Percentiles rank a stretch among this genome's conserved stretches.
Evolutionary conservation across 2,329 filamentous ascomycete species (phyloP).

Genomic region (Trichophyton simii): DNA sequence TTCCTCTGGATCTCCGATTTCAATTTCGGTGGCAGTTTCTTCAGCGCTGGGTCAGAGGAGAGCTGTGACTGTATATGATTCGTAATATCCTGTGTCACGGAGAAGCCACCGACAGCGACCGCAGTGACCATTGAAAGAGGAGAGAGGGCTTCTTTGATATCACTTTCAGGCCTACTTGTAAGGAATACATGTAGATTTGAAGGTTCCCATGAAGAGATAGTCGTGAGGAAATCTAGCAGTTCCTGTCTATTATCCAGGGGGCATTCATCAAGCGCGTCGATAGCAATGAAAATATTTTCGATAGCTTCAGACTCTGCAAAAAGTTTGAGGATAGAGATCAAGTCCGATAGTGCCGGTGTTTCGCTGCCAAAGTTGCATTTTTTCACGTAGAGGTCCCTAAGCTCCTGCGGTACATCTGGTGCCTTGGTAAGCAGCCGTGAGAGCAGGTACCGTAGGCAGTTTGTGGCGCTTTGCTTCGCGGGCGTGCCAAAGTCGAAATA

Average conservation of each 20-base stretch:
- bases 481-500: constrained; percentile 19
- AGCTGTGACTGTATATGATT: not conserved
- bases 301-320: not conserved
- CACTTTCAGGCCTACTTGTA: constrained; percentile 12
- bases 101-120: not conserved
- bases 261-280: constrained; percentile 16
- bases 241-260: constrained; percentile 7
- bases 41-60: not conserved
- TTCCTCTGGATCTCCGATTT: not conserved
- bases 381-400: not conserved
- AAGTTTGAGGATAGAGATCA: not conserved
- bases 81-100: not conserved
- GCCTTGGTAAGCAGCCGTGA: not conserved
- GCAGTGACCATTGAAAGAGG: not conserved
- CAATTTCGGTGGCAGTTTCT: not conserved
- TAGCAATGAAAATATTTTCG: constrained; percentile 8
- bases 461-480: not conserved
- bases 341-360: not conserved
- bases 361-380: not conserved
- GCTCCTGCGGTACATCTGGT: not conserved
- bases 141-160: constrained; percentile 10
- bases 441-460: not conserved
- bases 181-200: constrained; percentile 6
- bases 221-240: constrained; percentile 8
- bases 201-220: not conserved